Base-by-base conservation (phyloP, 129 eudicot species). In the Flaveria robusta region DNA sequence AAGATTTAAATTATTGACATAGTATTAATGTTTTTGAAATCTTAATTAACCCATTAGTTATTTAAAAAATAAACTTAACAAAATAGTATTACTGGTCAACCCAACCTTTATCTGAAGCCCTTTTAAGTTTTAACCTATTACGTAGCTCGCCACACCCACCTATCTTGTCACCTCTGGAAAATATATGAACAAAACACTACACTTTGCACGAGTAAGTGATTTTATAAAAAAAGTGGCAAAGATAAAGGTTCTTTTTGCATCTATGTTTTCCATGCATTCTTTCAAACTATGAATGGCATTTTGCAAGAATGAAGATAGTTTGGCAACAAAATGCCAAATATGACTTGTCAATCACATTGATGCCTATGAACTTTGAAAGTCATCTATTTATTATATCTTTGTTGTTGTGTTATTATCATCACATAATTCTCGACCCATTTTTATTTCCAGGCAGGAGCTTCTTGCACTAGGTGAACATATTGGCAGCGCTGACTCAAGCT, bases 371-470 rank as follows among this genome's bases (percentile, higher is more conserved):
- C 39, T 4, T 29, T 5, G 37, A 64, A 64, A 15, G 45, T 31
- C 46, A 54, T 76, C 23, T 74, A 49, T 51, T 37, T 49, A 34
- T 31, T 66, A 47, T 22, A 22, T 37, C 26, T 19, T 46, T 23
- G 56, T 51, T 23, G 27, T 23, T 37, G 71, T 39, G 51, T 50
- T 76, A 50, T 49, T 1, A 59, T 43, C 41, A 41, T 74, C 5
- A 37, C 43, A 23, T 68, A 45, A 47, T 24, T 59, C 3, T 47
- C 10, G 39, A 24, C 29, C 31, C 27, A 7, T 49, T 45, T 54
- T 63, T 12, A 60, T 4, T 60, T 26, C 19, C 59, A 31, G n/a
- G 45, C 68, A 93, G 98, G 97, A 87, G 79, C 87, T n/a, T n/a
- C n/a, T n/a, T n/a, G n/a, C n/a, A n/a, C n/a, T n/a, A n/a, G n/a